Evolutionary conservation across 2,329 filamentous ascomycete genomes (phyloP), one percentile per base, ranked within the genome.

Genomic region (Fusarium luffae): DNA sequence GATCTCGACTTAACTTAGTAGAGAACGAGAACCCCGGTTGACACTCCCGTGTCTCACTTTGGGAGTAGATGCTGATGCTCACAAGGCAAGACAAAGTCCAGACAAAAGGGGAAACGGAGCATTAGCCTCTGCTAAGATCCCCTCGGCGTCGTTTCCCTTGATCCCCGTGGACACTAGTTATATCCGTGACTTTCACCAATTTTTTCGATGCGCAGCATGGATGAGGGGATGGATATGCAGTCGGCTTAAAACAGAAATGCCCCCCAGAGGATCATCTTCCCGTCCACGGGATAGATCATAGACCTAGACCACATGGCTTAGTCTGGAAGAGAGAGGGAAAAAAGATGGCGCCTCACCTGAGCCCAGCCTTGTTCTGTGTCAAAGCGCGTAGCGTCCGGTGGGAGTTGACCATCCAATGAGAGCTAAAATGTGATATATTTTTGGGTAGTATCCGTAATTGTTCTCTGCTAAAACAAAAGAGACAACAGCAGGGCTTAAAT

Each of bases 41-140:
- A 75, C 73, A 75, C 73, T 75, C 73, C 73, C 73, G 73, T 75
- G 73, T 75, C 73, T 75, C 73, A 75, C 73, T 64, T 13, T 19
- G 34, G 23, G n/a, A 12, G 34, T 12, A 37, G 34, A n/a, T 37
- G 59, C 66, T 68, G 62, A 60, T 62, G 68, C 63, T 50, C 63
- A 70, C 70, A 74, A 73, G 72, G 70, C 72, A 66, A 74, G 47
- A 47, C 59, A 73, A 55, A 74, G 47, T 42, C 59, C 71, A 55
- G 40, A 50, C 44, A 46, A 48, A 49, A 59, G 44, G 51, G 32
- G 48, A 51, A 51, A 41, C 48, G 48, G 48, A 41, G 21, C 14
- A 25, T 23, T 46, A 19, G 13, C 18, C 13, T 27, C 42, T 58
- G 51, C 44, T 60, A 61, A 56, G 59, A 43, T 46, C 48, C 43